phyloP scores from a whole-genome alignment of 2,329 filamentous ascomycete genomes.

The Conoideocrella luteorostrata region DNA sequence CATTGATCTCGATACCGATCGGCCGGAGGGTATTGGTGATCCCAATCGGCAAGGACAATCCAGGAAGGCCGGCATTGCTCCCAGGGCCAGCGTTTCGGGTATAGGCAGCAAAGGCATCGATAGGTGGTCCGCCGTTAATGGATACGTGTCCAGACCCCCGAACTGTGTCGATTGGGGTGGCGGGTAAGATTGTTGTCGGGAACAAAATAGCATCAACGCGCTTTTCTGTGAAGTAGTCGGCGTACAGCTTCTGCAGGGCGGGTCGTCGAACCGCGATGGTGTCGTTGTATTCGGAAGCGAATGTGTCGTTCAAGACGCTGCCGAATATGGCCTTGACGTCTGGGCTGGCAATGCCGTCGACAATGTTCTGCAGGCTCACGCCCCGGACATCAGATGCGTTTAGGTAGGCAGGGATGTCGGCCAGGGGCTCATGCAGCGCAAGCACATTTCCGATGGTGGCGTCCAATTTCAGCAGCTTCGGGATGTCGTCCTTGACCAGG shows the following conservation, averaged over 20 bases:
- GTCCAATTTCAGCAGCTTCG: conserved; percentile 9
- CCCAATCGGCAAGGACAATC: conserved; percentile 12
- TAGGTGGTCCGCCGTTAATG: conserved; percentile 12
- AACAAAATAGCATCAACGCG: conserved; percentile 12
- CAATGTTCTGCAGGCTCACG: conserved; percentile 7
- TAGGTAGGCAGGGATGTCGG: conserved; percentile 11
- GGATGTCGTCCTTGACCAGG: conserved; percentile 11
- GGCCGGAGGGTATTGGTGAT: conserved; percentile 8
- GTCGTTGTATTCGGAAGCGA: conserved; percentile 6
- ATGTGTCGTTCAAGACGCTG: conserved; percentile 3
- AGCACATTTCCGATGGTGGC: conserved; percentile 6
- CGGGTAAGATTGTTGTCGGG: conserved; percentile 13
- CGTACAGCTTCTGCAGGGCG: conserved; percentile 12
- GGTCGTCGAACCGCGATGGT: conserved; percentile 11
- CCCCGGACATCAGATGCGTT: conserved; percentile 4
- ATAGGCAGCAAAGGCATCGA: conserved; percentile 10
- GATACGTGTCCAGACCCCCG: conserved; percentile 12
- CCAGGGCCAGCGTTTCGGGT: conserved; percentile 9
- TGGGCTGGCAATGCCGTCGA: conserved; percentile 5
- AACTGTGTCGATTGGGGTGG: conserved; percentile 9
- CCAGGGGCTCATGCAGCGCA: conserved; percentile 9
- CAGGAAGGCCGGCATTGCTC: conserved; percentile 14
- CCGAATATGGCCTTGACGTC: not conserved
- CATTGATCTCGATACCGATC: conserved; percentile 13
- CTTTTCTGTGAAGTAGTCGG: conserved; percentile 8